Evolutionary conservation across 495 filamentous ascomycete genomes (phyloP), one percentile per base, ranked within the genome.

Genomic region (Penicillium psychrofluorescens): DNA sequence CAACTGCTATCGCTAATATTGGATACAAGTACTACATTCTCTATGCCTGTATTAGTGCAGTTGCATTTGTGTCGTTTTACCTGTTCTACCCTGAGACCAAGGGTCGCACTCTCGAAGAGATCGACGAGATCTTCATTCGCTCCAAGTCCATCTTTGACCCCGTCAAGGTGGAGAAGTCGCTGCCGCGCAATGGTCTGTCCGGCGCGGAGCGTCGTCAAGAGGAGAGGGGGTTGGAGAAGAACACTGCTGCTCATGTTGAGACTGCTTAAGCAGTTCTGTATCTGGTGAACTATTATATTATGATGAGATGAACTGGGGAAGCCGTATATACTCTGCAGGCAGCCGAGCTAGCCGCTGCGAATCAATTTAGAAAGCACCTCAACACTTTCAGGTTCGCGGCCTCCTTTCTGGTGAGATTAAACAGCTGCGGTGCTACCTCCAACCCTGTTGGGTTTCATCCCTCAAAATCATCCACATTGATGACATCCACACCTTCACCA

Each of bases 111-210:
- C 43, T 45, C 13, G 43, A 45, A 16, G 80, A 84, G 59, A 77
- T 84, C 63, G 80, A 84, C 56, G 59, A 60, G 46, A 81, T 85
- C 46, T 85, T 85, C 64, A 65, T 66, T 44, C 80, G 77, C 49
- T 61, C 59, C 36, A 47, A 50, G 32, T 36, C 40, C 0, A 35
- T 45, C 14, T 52, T 52, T 29, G 49, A 52, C 15, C 45, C 49
- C n/a, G 45, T 48, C n/a, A 30, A 38, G 7, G 38, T 52, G 29
- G 49, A 44, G 11, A 48, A 44, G 35, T 31, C 40, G 33, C n/a
- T 52, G 40, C 49, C 49, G 4, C 22, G 22, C 22, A 22, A 22
- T 6, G 22, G 22, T 22, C 22, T 22, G 22, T 22, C 22, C 22
- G 22, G 22, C 4, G 22, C 22, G 22, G 22, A 22, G 6, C 22